phyloP scores from a whole-genome alignment of 2,329 filamentous ascomycete species.

The Colletotrichum costaricense region DNA sequence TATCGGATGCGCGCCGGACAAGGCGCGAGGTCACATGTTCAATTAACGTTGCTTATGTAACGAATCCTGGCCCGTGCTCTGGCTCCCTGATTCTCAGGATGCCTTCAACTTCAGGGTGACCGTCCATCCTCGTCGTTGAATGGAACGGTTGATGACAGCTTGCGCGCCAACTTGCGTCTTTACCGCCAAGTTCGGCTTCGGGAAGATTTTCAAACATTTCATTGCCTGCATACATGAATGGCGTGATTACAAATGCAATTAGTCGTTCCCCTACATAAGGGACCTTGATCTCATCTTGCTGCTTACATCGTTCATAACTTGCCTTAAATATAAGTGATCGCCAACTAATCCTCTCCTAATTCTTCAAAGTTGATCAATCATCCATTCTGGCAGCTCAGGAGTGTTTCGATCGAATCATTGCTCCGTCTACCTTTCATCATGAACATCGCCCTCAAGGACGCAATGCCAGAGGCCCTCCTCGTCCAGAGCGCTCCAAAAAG shows the following conservation, averaged over 20 bases:
- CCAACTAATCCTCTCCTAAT: not conserved
- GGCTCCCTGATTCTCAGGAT: not conserved
- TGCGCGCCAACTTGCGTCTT: not conserved
- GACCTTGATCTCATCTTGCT: not conserved
- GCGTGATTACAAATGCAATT: not conserved
- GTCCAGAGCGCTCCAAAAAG: not conserved
- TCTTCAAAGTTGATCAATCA: too few species aligned
- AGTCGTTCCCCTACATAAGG: not conserved
- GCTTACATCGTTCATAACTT: not conserved
- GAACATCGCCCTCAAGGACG: not conserved
- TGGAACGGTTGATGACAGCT: not conserved
- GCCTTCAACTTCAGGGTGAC: conserved; percentile 1
- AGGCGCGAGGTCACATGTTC: conserved; percentile 30
- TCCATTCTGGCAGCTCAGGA: too few species aligned
- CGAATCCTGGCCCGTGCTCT: not conserved
- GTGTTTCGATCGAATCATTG: too few species aligned
- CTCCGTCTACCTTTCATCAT: not conserved
- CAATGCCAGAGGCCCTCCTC: conserved; percentile 3
- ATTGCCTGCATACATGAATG: not conserved
- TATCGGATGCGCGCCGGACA: not conserved
- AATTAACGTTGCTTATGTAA: not conserved
- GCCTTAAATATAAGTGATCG: not conserved
- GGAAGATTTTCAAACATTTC: too few species aligned
- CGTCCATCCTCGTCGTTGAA: not conserved
- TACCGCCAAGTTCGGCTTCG: not conserved